Evolutionary conservation across 768 basidiomycete species (phyloP), one percentile per base, ranked within the genome.

Genomic region (Pleurotus ostreatus): DNA sequence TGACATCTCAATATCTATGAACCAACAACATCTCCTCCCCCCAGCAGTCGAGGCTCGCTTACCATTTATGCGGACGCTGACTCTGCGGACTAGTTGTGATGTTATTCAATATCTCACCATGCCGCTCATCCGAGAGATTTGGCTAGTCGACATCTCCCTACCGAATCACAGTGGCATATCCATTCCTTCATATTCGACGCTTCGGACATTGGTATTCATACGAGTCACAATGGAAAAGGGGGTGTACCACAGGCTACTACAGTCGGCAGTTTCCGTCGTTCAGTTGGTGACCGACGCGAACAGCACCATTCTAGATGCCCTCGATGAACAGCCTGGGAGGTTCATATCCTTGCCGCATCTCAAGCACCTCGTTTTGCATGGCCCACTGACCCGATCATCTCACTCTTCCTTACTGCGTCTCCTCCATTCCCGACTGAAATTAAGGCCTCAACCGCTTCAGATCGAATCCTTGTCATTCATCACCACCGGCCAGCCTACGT

Each of bases 91-190:
- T 20, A 41, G 38, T 7, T 53, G 23, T 4, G 38, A 41, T 9
- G 38, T 53, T 9, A n/a, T 53, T 20, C 51, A 53, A 41, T 25
- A 53, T 30, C 18, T 53, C 15, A 23, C 23, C 39, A 40, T 53
- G 34, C 51, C 51, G 4, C 11, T 39, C 39, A 53, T 53, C 51
- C n/a, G 41, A 18, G 51, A 53, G 26, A n/a, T 53, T 18, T 23
- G 39, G 51, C 15, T 53, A 15, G 41, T 53, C 16, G 39, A 41
- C 15, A 53, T 40, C 11, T 53, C 51, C 7, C 22, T 30, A 5
- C 20, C 37, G 2, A n/a, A 41, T 22, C n/a, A 22, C 22, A 38
- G 16, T 34, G 23, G 37, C 37, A 53, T 11, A 22, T 20, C 39
- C 39, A 41, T 16, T 13, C 51, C 16, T 39, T 41, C 34, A 9